phyloP scores from a whole-genome alignment of 352 stramenopile species.

The Pythium catenulatum region DNA sequence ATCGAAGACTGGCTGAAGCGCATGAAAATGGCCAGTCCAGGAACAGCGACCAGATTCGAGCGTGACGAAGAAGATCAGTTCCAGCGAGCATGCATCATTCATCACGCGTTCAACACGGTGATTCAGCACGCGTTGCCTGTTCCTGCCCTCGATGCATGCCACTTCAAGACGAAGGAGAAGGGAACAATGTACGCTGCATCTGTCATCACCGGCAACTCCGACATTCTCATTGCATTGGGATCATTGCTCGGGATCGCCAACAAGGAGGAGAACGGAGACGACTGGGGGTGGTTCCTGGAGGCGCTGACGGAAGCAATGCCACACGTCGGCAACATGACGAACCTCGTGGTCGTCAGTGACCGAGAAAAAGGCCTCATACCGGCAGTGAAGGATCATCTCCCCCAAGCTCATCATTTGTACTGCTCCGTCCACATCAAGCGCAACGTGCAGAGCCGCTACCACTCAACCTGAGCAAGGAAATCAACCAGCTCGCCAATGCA shows the following conservation, averaged over 20 bases:
- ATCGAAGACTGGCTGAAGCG: not conserved
- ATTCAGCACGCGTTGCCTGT: not conserved
- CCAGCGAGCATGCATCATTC: not conserved
- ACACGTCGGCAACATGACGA: not conserved
- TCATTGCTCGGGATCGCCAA: not conserved
- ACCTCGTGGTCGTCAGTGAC: not conserved
- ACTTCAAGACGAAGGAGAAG: slow-evolving; percentile 25
- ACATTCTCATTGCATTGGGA: slow-evolving; percentile 4
- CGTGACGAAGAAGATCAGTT: not conserved
- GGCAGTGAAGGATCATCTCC: not conserved
- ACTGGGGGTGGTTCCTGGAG: slow-evolving; percentile 1
- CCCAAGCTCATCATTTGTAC: not conserved
- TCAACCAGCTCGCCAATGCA: not conserved
- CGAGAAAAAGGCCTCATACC: not conserved
- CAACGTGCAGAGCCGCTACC: not conserved
- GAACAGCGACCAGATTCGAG: not conserved
- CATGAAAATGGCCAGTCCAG: not conserved
- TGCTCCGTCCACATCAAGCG: slow-evolving; percentile 29
- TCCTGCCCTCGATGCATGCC: slow-evolving; percentile 16
- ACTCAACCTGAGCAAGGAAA: not conserved
- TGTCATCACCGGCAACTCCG: slow-evolving; percentile 25
- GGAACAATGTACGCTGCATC: slow-evolving; percentile 12
- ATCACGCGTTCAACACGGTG: not conserved
- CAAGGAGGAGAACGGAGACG: not conserved
- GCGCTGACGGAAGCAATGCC: not conserved